Percentiles rank a stretch among this genome's conserved stretches.
Conservation (phyloP, 2,329 filamentous ascomycete species). For the Pyricularia pennisetigena region DNA sequence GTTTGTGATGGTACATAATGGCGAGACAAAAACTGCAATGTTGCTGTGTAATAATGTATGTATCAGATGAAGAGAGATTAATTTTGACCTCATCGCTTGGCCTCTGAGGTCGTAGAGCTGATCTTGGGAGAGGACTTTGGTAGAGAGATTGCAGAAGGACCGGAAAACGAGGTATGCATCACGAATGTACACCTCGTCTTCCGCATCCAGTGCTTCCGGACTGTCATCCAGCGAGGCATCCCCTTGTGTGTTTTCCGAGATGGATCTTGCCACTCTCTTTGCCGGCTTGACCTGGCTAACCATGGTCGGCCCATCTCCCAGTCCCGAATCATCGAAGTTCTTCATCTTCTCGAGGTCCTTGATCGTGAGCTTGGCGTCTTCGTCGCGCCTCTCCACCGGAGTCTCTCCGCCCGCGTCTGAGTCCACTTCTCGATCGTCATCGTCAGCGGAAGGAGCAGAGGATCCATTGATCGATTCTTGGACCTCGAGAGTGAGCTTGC, state of each 20-base stretch:
- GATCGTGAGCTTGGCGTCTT: constrained; percentile 48
- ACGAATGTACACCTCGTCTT: constrained; percentile 94
- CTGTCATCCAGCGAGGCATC: constrained; percentile 47
- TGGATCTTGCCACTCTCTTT: constrained; percentile 32
- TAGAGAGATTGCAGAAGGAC: constrained; percentile 95
- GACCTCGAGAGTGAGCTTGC: constrained; percentile 41
- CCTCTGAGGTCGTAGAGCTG: constrained; percentile 88
- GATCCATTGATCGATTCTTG: constrained; percentile 25
- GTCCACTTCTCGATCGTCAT: constrained; percentile 15
- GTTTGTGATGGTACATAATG: constrained; percentile 83
- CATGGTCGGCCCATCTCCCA: constrained; percentile 59
- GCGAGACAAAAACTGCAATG: constrained; percentile 81
- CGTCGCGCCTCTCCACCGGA: constrained; percentile 18
- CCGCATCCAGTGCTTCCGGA: constrained; percentile 52
- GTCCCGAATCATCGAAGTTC: constrained; percentile 58
- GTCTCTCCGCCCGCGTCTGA: constrained; percentile 3
- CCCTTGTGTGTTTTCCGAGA: constrained; percentile 42
- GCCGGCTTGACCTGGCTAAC: constrained; percentile 48
- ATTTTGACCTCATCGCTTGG: constrained; percentile 93
- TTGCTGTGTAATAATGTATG: constrained; percentile 94
- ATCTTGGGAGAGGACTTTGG: constrained; percentile 79
- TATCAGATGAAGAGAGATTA: constrained; percentile 90
- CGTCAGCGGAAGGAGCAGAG: constrained; percentile 13
- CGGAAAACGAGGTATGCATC: constrained; percentile 96
- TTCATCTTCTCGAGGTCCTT: constrained; percentile 60